Evolutionary conservation across 257 asterid genomes (phyloP), one percentile per base, ranked within the genome.

Genomic region (Nicotiana undulata): DNA sequence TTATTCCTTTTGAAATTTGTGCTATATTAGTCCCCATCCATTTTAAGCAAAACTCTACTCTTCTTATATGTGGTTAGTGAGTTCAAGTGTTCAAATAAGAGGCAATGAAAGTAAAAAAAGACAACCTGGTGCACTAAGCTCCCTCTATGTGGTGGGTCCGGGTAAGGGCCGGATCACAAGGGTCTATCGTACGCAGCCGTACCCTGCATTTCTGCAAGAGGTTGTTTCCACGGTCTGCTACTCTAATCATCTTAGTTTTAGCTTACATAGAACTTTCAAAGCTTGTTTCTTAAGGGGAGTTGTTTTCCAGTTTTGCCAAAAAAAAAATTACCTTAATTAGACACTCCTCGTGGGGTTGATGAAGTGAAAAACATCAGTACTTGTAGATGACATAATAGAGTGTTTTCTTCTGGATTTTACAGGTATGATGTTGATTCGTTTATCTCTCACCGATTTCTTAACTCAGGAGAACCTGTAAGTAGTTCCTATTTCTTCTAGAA

Each of bases 351-450:
- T 49, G 61, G 1, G 13, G 24, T 49, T 22, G 55, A 24, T 74
- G 78, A 46, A 74, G 44, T 49, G 9, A 6, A 74, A 51, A 49
- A 74, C 9, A 74, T 74, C 26, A 49, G 44, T 74, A 24, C 24
- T 26, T 74, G 28, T 26, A 24, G 78, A 15, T 6, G 8, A 74
- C 40, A 49, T 24, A 70, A 70, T 22, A 49, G 16, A 13, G 61
- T 49, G 4, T 59, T 63, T 66, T 72, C 29, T 63, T 72, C 52
- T 37, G 55, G 79, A 72, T 66, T 70, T 86, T 80, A 22, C 93
- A 92, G 98, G 99, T 95, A 93, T 12, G 99, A 96, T 81, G 91
- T 96, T 13, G 93, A 91, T 37, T 70, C 84, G 80, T 94, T 96
- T 89, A 81, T 91, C 81, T 79, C 88, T 75, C 97, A 96, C 84